These are phyloP conservation scores for Kurtzmaniella cleridarum DNA, from an alignment of 805 yeast species.

Conservation along the genomic window DNA sequence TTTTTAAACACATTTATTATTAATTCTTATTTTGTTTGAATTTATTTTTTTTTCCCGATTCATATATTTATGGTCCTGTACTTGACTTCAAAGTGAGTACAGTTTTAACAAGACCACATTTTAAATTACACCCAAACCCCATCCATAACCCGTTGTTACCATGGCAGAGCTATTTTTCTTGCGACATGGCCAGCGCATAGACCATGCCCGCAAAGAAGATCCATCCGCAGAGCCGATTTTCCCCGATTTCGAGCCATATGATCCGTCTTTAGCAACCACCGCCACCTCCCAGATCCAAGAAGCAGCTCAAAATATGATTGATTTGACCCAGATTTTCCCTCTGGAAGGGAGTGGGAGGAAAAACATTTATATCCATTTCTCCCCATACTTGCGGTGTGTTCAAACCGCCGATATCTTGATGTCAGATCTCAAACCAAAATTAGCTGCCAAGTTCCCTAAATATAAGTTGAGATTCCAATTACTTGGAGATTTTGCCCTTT, in stretches of 20 bases:
- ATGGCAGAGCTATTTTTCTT: conserved; percentile 40
- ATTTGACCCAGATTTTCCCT: conserved; percentile 16
- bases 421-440: conserved; percentile 18
- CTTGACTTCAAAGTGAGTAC: no score
- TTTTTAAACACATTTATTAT: no score
- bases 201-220: conserved; percentile 25
- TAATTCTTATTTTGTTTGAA: no score
- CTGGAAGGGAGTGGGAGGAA: conserved; percentile 17
- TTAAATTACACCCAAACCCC: no score
- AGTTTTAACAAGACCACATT: no score
- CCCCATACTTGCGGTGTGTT: conserved; percentile 40
- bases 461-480: conserved; percentile 32
- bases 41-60: no score
- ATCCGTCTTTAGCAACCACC: conserved; percentile 29
- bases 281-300: conserved; percentile 23
- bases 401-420: conserved; percentile 38
- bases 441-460: conserved; percentile 20
- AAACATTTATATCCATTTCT: conserved; percentile 34
- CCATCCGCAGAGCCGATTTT: conserved; percentile 21
- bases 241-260: conserved; percentile 25
- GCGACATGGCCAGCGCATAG: conserved; percentile 40
- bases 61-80: no score
- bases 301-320: conserved; percentile 25
- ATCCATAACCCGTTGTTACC: no score
- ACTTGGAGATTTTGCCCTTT: conserved; percentile 39